These are phyloP conservation scores for Leccinum aurantiacum DNA, from an alignment of 768 basidiomycete species.

Conservation along the genomic window DNA sequence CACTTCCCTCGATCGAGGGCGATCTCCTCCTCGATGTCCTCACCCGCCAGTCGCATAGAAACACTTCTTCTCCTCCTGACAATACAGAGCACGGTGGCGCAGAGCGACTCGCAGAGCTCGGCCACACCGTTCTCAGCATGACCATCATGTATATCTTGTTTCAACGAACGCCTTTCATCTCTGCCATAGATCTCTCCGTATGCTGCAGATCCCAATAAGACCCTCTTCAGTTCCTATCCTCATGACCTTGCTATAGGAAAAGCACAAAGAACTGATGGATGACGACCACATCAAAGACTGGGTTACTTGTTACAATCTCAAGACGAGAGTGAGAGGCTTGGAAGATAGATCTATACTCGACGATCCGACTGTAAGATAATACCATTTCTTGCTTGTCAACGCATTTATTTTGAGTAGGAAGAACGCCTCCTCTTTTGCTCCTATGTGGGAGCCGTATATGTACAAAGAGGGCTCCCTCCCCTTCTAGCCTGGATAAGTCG, in stretches of 20 bases:
- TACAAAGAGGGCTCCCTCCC: conserved; percentile 48
- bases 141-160: conserved; percentile 53
- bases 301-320: conserved; percentile 52
- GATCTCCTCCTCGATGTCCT: conserved; percentile 60
- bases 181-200: conserved; percentile 46
- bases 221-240: background rate
- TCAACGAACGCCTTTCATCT: conserved; percentile 42
- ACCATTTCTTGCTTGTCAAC: background rate
- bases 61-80: conserved; percentile 31
- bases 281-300: conserved; percentile 45
- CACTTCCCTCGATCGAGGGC: conserved; percentile 56
- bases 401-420: conserved; percentile 42
- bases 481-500: conserved; percentile 60
- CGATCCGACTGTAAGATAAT: conserved; percentile 34
- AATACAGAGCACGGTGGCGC: conserved; percentile 54
- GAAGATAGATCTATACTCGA: conserved; percentile 37
- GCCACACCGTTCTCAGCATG: conserved; percentile 51
- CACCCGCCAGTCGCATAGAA: conserved; percentile 46
- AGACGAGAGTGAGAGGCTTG: conserved; percentile 51
- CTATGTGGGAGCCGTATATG: conserved; percentile 66
- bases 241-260: conserved; percentile 18
- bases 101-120: conserved; percentile 60
- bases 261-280: conserved; percentile 34
- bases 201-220: conserved; percentile 12
- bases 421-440: conserved; percentile 54